Base-by-base conservation (phyloP, 1,139 yeast species). In the Geotrichum aggregatum region DNA sequence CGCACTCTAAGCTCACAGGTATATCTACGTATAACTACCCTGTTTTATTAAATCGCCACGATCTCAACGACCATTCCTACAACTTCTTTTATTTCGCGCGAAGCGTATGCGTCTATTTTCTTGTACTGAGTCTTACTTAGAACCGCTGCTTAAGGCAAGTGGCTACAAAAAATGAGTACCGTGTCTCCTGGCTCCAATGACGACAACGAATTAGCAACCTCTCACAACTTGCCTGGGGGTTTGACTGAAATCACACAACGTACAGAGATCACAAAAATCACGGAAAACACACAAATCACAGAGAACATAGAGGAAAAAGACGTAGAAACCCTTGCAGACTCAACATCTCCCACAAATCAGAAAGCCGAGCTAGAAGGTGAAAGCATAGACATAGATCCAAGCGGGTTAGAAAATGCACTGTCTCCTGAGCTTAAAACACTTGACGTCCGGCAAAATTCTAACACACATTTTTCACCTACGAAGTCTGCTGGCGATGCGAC, bases 141-240 rank as follows among this genome's bases (percentile, higher is more conserved):
- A 3, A 22, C 33, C 33, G 44, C 18, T 18, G 21, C 5, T 24
- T 18, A 13, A 5, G 44, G 44, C 44, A 40, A 22, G 19, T 40
- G n/a, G 44, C 44, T 33, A 26, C 8, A 28, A 18, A 40, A 8
- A 28, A 42, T 42, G 45, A 42, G 45, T 30, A 42, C 45, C 19
- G 45, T 42, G 8, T 42, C 45, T 16, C 45, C 45, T 42, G 45
- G 45, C 22, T 14, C 21, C 6, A 30, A 26, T 11, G 22, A 11
- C 14, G 14, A 14, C 31, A 18, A 30, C 6, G 45, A 26, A 42
- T 22, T 5, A 8, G 11, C 44, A 8, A 16, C 31, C 16, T 24
- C 44, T 40, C 21, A 7, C 16, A 16, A 24, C 41, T 11, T 18
- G n/a, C 41, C 18, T 11, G 22, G 11, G 5, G 38, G 38, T 4